These are phyloP conservation scores for Hypocrella siamensis DNA, from an alignment of 2,329 filamentous ascomycete genomes.

Conservation along the genomic window DNA sequence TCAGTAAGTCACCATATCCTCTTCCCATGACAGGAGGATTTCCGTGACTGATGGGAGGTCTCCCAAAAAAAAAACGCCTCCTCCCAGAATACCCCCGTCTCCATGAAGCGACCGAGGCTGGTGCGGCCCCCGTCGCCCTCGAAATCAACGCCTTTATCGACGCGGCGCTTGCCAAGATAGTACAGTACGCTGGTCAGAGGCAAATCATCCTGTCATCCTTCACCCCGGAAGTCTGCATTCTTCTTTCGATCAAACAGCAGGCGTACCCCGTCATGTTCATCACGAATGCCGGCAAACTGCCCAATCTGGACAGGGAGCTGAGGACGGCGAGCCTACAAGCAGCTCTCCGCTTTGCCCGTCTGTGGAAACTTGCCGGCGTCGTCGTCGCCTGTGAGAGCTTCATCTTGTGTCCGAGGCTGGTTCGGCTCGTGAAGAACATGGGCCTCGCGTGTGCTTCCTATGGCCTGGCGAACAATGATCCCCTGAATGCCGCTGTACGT, in stretches of 20 bases:
- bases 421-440: constrained; percentile 15
- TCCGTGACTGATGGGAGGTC: background rate
- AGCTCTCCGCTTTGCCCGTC: constrained; percentile 20
- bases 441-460: constrained; percentile 19
- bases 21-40: background rate
- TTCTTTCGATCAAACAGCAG: constrained; percentile 15
- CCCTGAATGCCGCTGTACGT: constrained; percentile 4
- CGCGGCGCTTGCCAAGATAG: constrained; percentile 15
- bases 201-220: constrained; percentile 20
- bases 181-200: constrained; percentile 9
- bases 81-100: constrained; percentile 24
- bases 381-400: constrained; percentile 19
- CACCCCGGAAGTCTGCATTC: constrained; percentile 18
- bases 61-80: too few relatives aligned
- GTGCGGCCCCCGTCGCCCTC: constrained; percentile 17
- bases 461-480: constrained; percentile 15
- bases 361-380: constrained; percentile 20
- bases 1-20: constrained; percentile 14
- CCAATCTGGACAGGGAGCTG: constrained; percentile 14
- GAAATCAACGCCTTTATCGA: constrained; percentile 24
- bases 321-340: constrained; percentile 19
- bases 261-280: constrained; percentile 17
- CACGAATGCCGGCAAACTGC: constrained; percentile 14
- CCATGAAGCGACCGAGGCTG: constrained; percentile 18
- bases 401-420: constrained; percentile 18